Percentiles rank a stretch among this genome's conserved stretches.
Conservation (phyloP, 2,329 filamentous ascomycete species). For the Pseudogymnoascus sp. region DNA sequence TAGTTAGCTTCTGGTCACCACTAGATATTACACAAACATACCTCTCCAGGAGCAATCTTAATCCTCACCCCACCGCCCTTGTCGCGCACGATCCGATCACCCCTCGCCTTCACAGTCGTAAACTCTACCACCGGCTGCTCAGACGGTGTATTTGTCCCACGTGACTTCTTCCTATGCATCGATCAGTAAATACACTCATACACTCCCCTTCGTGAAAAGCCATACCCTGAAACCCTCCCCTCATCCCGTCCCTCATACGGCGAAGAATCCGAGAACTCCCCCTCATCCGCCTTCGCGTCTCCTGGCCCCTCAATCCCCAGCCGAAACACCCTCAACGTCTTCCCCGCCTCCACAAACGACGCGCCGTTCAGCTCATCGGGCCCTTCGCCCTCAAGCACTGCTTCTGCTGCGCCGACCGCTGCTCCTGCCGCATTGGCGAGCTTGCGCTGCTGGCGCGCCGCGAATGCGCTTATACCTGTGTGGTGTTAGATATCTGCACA, state of each 20-base stretch:
- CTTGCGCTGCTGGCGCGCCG: constrained; percentile 15
- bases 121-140: background rate
- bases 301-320: background rate
- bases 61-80: constrained; percentile 27
- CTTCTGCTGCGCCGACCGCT: constrained; percentile 16
- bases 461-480: constrained; percentile 26
- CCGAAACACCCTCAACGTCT: background rate
- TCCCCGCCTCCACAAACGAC: constrained; percentile 4
- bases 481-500: constrained; percentile 13
- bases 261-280: background rate
- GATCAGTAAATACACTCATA: background rate
- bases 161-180: constrained; percentile 1
- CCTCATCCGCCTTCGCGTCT: background rate
- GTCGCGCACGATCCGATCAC: background rate
- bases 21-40: background rate
- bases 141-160: background rate
- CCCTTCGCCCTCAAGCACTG: constrained; percentile 33
- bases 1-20: background rate
- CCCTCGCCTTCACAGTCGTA: background rate
- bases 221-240: background rate
- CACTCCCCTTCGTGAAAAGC: background rate
- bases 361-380: constrained; percentile 4
- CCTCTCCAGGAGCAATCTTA: constrained; percentile 41
- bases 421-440: background rate
- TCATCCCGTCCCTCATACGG: constrained; percentile 4